A percentile compares a stretch with the other conserved stretches of the same genome.
phyloP scores from a whole-genome alignment of 352 stramenopile genomes.

The Ochromonadaceae sp. region DNA sequence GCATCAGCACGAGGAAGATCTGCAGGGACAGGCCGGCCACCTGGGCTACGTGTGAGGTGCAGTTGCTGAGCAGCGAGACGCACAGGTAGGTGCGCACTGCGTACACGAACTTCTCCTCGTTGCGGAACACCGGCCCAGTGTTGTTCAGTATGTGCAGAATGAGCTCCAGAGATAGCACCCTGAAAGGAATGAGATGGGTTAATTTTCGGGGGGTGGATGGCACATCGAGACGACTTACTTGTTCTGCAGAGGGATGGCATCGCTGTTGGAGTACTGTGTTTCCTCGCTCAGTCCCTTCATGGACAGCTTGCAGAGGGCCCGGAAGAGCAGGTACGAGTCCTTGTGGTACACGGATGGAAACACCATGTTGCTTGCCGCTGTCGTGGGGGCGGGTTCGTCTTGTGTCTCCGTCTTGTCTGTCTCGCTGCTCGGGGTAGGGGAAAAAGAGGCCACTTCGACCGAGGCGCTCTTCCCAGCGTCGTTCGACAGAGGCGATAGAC shows the following conservation, averaged over 20 bases:
- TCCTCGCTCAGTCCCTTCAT: slow-evolving; percentile 62
- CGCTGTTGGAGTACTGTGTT: slow-evolving; percentile 35
- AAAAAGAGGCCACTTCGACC: neutral
- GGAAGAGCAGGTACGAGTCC: slow-evolving; percentile 93
- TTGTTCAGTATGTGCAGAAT: slow-evolving; percentile 92
- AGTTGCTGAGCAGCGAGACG: slow-evolving; percentile 94
- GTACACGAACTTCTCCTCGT: slow-evolving; percentile 86
- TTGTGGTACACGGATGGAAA: slow-evolving; percentile 93
- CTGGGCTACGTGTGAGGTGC: slow-evolving; percentile 82
- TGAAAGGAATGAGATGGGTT: slow-evolving; percentile 47
- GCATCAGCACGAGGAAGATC: slow-evolving; percentile 91
- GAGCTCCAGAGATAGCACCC: slow-evolving; percentile 90
- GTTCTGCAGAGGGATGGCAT: slow-evolving; percentile 73
- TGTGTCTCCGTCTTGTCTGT: neutral
- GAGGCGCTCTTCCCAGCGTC: neutral
- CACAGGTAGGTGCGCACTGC: slow-evolving; percentile 91
- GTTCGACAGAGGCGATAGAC: too few species aligned
- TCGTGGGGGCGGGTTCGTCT: neutral
- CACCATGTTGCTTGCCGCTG: slow-evolving; percentile 35
- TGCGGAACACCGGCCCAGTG: slow-evolving; percentile 77
- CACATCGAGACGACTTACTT: neutral
- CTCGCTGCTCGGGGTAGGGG: neutral
- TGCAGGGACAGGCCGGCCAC: slow-evolving; percentile 90
- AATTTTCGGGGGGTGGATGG: too few species aligned
- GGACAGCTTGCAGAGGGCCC: slow-evolving; percentile 85